Evolutionary conservation across 768 basidiomycete genomes (phyloP), one percentile per base, ranked within the genome.

Genomic region (Termitomyces sp.): DNA sequence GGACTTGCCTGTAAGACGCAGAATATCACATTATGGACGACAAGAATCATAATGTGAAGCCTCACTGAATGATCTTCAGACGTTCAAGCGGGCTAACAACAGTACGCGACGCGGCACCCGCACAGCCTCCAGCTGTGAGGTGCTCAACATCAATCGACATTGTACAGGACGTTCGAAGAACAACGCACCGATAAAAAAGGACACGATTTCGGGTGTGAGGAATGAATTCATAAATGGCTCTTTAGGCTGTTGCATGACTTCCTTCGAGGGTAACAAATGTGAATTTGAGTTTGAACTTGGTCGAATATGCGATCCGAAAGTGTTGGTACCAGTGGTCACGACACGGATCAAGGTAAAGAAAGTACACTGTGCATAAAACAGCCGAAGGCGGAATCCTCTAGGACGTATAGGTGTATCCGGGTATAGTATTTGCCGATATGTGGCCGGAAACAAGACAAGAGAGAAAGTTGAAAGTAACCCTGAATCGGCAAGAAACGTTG

Each of bases 31-130:
- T 37, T 48, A 53, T 65, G 56, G 51, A 63, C 49, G 60, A 55
- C 31, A 10, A 45, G 25, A 56, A 57, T 29, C 42, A 37, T 51
- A 2, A 38, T 25, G 9, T 36, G 25, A 36, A 57, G 7, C 81
- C 92, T 70, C 67, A 96, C 95, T 96, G 89, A 63, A 99, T 97
- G 70, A 99, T 98, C 76, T 99, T 99, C 58, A 98, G 79, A 61
- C 96, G 79, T 69, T 98, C 95, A 14, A 98, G 73, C 10, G 96
- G 96, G 66, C 87, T 89, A 53, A 98, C 96, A 14, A 97, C 92
- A 2, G 96, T 97, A 58, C 96, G 80, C 61, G 91, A 93, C 9
- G 92, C 86, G 63, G 83, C 83, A 43, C 83, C 83, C 14, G 83
- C 83, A 71, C 79, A 81, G 68, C 83, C 83, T 48, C 83, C 83